phyloP scores from a whole-genome alignment of 306 rosid genomes.

The Herpetospermum pedunculosum region DNA sequence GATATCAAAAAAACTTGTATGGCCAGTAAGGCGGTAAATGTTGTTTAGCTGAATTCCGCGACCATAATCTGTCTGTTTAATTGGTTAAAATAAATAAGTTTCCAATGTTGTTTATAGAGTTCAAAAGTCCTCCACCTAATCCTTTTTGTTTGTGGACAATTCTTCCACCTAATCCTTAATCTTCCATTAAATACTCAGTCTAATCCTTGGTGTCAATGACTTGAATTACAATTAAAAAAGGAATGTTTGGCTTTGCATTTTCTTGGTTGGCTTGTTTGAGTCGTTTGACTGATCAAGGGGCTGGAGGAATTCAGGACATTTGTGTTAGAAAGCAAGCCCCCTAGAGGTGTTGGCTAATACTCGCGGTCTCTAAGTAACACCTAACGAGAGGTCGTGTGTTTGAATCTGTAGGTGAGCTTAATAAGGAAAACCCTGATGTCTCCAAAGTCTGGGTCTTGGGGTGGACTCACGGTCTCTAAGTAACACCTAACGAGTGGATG shows the following conservation, averaged over 20 bases:
- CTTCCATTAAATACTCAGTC: not conserved
- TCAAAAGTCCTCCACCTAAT: not conserved
- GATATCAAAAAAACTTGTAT: too few species aligned
- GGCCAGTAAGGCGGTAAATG: not conserved
- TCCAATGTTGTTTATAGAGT: not conserved
- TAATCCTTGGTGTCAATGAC: not conserved
- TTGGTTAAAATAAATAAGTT: not conserved
- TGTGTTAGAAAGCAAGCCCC: not conserved
- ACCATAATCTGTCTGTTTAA: not conserved
- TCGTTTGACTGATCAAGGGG: not conserved
- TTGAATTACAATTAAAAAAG: not conserved
- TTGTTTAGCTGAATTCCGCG: not conserved
- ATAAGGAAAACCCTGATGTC: not conserved
- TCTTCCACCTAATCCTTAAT: not conserved
- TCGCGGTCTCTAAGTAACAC: not conserved
- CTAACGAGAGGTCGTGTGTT: not conserved
- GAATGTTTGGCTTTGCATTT: not conserved
- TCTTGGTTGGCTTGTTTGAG: not conserved
- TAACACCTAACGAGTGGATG: too few species aligned
- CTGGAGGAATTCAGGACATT: not conserved
- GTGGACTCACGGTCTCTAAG: too few species aligned
- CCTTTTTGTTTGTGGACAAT: too few species aligned
- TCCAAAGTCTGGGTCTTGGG: too few species aligned
- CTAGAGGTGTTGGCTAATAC: not conserved
- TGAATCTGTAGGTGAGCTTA: too few species aligned